Evolutionary conservation across 306 rosid species (phyloP).

Genomic region (Pyrus betulifolia): DNA sequence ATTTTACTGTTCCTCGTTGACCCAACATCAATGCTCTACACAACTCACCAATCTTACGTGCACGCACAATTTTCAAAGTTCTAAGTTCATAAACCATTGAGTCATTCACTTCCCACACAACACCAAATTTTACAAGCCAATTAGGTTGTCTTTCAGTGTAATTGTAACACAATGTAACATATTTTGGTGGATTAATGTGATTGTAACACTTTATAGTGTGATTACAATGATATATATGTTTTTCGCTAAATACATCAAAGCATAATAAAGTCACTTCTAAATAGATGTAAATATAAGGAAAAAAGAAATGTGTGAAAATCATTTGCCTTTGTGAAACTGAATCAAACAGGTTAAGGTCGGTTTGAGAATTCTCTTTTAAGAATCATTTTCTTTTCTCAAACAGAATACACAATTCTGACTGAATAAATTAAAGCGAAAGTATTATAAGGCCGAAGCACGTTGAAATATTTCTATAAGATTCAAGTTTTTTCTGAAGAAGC

Average conservation of each 20-base stretch:
- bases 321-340: neutral
- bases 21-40: neutral
- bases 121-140: neutral
- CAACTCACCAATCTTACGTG: neutral
- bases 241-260: no score
- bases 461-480: neutral
- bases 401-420: neutral
- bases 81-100: neutral
- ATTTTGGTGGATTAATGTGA: no score
- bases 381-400: neutral
- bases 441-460: neutral
- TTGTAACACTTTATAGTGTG: neutral
- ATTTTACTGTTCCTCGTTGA: constrained; percentile 18
- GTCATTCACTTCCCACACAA: neutral
- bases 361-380: neutral
- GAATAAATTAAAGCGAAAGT: neutral
- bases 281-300: no score
- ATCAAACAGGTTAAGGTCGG: neutral
- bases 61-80: neutral
- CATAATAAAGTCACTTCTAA: no score
- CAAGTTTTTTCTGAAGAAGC: neutral
- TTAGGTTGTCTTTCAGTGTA: neutral
- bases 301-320: no score
- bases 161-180: neutral
- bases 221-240: neutral